Percentiles rank a stretch among this genome's conserved stretches.
phyloP scores from a whole-genome alignment of 768 basidiomycete species.

The Rickenella mellea region DNA sequence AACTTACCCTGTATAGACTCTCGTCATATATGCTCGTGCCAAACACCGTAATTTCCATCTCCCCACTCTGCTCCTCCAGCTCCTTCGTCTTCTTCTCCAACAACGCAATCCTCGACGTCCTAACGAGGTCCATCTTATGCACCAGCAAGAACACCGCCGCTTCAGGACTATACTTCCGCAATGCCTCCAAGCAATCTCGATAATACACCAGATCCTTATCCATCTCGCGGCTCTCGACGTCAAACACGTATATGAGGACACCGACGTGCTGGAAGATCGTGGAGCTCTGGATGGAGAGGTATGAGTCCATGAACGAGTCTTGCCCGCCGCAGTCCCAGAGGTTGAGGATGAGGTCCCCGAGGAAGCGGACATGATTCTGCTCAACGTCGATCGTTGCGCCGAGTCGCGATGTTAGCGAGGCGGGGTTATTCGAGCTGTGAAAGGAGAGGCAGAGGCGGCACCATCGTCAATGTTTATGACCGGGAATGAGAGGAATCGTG shows the following conservation, averaged over 20 bases:
- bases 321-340: slow-evolving; percentile 99
- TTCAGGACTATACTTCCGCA: slow-evolving; percentile 69
- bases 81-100: slow-evolving; percentile 72
- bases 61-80: slow-evolving; percentile 57
- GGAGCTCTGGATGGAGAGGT: slow-evolving; percentile 83
- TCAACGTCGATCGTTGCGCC: slow-evolving; percentile 98
- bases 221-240: slow-evolving; percentile 76
- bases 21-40: slow-evolving; percentile 98
- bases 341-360: slow-evolving; percentile 92
- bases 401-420: slow-evolving; percentile 80
- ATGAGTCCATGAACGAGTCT: slow-evolving; percentile 96
- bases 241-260: slow-evolving; percentile 97
- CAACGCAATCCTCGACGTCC: slow-evolving; percentile 44
- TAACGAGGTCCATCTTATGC: slow-evolving; percentile 96
- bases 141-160: slow-evolving; percentile 84
- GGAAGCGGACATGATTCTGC: slow-evolving; percentile 93
- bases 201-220: slow-evolving; percentile 86
- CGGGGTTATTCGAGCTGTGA: slow-evolving; percentile 86
- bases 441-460: slow-evolving; percentile 3
- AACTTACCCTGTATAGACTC: slow-evolving; percentile 79
- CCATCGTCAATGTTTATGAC: slow-evolving; percentile 7
- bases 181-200: slow-evolving; percentile 78
- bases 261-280: slow-evolving; percentile 96
- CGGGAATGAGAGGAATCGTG: slow-evolving; percentile 5
- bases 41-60: slow-evolving; percentile 59